These are phyloP conservation scores for Cordyceps javanica DNA, from an alignment of 2,329 filamentous ascomycete species.

Conservation along the genomic window DNA sequence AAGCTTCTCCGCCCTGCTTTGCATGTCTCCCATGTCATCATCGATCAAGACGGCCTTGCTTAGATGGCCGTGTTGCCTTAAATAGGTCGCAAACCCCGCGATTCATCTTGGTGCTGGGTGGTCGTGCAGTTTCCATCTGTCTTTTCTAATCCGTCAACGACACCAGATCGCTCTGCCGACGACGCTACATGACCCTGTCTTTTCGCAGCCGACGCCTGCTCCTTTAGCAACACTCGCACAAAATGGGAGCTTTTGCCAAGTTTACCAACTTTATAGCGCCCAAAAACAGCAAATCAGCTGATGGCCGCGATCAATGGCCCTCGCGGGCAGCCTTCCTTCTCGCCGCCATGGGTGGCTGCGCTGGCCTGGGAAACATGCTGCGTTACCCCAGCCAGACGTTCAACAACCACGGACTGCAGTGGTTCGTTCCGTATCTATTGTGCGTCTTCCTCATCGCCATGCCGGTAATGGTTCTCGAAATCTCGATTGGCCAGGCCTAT, in stretches of 20 bases:
- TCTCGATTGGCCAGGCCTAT: conserved; percentile 64
- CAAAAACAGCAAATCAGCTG: conserved; percentile 29
- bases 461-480: conserved; percentile 49
- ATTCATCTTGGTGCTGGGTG: neutral
- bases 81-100: neutral
- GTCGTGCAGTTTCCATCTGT: neutral
- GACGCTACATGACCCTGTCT: neutral
- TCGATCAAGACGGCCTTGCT: conserved; percentile 2
- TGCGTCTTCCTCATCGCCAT: conserved; percentile 51
- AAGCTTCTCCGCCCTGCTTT: conserved; percentile 1
- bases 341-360: conserved; percentile 52
- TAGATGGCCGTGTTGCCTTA: neutral
- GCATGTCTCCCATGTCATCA: neutral
- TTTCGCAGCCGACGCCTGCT: neutral
- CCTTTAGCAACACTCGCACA: neutral
- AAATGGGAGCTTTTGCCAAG: conserved; percentile 22
- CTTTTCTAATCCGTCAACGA: neutral
- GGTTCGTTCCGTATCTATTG: conserved; percentile 53
- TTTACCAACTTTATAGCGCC: conserved; percentile 29
- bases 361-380: conserved; percentile 52
- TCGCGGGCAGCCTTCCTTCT: conserved; percentile 49
- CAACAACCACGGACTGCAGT: conserved; percentile 55
- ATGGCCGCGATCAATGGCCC: conserved; percentile 48
- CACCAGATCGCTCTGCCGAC: neutral
- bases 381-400: conserved; percentile 53